Evolutionary conservation across 1,284 basidiomycete genomes (phyloP).

Genomic region (Bjerkandera adusta): DNA sequence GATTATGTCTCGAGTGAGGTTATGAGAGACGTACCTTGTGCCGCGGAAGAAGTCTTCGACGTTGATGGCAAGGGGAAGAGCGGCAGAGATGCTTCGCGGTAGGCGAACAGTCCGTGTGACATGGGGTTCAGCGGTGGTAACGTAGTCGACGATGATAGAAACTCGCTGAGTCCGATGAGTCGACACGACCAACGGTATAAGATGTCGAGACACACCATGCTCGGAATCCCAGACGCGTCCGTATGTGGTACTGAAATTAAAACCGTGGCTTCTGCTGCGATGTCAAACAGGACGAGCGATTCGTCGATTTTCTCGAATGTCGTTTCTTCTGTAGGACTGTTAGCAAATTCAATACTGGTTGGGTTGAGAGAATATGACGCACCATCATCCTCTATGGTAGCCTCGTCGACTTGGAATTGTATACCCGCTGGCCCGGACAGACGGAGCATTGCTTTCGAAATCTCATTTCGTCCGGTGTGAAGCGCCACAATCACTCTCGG

Average conservation of each 20-base stretch:
- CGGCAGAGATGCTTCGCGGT: slow-evolving; percentile 53
- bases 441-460: slow-evolving; percentile 51
- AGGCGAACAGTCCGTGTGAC: slow-evolving; percentile 50
- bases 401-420: slow-evolving; percentile 46
- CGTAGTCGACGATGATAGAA: slow-evolving; percentile 58
- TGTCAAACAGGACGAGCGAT: slow-evolving; percentile 44
- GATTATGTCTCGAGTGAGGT: no score
- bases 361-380: neutral
- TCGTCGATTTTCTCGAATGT: slow-evolving; percentile 38
- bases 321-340: slow-evolving; percentile 12
- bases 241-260: slow-evolving; percentile 61
- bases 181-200: neutral
- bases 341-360: neutral
- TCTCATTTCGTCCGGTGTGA: slow-evolving; percentile 62
- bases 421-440: slow-evolving; percentile 51
- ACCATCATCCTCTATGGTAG: slow-evolving; percentile 41
- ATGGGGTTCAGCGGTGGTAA: slow-evolving; percentile 49
- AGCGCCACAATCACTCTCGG: slow-evolving; percentile 54
- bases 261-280: slow-evolving; percentile 43
- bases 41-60: slow-evolving; percentile 87
- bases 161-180: slow-evolving; percentile 50
- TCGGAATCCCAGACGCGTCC: slow-evolving; percentile 52
- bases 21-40: slow-evolving; percentile 33
- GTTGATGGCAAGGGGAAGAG: slow-evolving; percentile 78
- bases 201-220: slow-evolving; percentile 42